phyloP scores from a whole-genome alignment of 306 rosid species.

The Vigna radiata region DNA sequence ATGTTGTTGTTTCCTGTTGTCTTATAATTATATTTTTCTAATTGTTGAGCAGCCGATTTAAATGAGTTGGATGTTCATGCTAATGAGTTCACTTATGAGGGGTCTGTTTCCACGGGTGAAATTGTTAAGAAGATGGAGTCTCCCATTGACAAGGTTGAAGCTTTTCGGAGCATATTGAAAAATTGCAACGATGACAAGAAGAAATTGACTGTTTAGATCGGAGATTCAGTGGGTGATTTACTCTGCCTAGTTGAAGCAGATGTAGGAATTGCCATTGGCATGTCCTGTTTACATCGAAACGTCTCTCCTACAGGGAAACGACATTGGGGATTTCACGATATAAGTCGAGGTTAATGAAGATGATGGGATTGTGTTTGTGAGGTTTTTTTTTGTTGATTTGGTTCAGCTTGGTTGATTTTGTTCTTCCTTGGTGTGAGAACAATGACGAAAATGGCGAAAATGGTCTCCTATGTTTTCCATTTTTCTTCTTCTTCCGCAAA shows the following conservation, averaged over 20 bases:
- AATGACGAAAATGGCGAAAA: too few species aligned
- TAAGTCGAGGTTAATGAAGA: too few species aligned
- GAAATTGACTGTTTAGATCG: slow-evolving; percentile 77
- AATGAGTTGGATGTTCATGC: slow-evolving; percentile 72
- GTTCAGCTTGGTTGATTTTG: too few species aligned
- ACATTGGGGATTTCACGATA: too few species aligned
- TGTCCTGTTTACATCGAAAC: too few species aligned
- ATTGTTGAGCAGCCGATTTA: slow-evolving; percentile 70
- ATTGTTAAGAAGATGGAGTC: slow-evolving; percentile 85
- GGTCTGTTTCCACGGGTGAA: slow-evolving; percentile 81
- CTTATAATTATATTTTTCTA: slow-evolving; percentile 6
- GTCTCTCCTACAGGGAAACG: too few species aligned
- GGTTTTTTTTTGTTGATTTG: too few species aligned
- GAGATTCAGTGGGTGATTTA: slow-evolving; percentile 95
- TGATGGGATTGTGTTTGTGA: too few species aligned
- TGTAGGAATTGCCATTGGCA: slow-evolving; percentile 84
- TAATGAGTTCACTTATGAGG: slow-evolving; percentile 81
- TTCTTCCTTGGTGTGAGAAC: too few species aligned
- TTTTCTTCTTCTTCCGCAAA: too few species aligned
- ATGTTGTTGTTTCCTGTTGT: slow-evolving; percentile 11
- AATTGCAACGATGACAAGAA: slow-evolving; percentile 55
- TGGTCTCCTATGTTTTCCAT: too few species aligned
- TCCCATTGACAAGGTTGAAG: slow-evolving; percentile 84
- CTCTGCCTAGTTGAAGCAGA: slow-evolving; percentile 97
- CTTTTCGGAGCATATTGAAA: slow-evolving; percentile 61